Evolutionary conservation across 306 rosid genomes (phyloP).

Genomic region (Rosa multiflora): DNA sequence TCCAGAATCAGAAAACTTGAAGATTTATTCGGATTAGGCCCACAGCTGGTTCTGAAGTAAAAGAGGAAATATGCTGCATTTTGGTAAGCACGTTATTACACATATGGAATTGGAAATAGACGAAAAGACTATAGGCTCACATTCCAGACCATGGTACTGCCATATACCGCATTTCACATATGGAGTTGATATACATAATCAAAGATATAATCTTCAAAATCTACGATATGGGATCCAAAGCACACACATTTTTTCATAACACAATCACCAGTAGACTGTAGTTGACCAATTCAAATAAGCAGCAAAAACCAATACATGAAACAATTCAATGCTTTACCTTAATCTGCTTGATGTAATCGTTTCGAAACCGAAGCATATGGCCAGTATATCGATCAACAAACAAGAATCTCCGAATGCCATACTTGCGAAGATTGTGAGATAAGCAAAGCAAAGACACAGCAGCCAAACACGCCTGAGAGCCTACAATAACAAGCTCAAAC

Average conservation of each 20-base stretch:
- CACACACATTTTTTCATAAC: background rate
- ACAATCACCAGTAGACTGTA: background rate
- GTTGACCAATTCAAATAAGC: background rate
- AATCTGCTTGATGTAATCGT: constrained; percentile 57
- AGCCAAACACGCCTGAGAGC: constrained; percentile 70
- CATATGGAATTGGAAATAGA: background rate
- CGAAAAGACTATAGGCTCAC: background rate
- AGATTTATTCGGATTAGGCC: too few relatives aligned
- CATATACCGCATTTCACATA: background rate
- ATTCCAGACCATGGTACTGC: background rate
- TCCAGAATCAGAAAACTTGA: background rate
- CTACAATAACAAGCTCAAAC: constrained; percentile 60
- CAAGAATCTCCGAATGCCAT: constrained; percentile 68
- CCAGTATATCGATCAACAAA: constrained; percentile 63
- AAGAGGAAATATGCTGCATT: background rate
- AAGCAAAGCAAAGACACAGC: constrained; percentile 72
- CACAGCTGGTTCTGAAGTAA: background rate
- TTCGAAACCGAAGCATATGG: constrained; percentile 42
- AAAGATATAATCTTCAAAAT: background rate
- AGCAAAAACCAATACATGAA: background rate
- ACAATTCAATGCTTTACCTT: constrained; percentile 36
- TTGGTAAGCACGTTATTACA: background rate
- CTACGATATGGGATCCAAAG: background rate
- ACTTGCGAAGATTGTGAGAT: constrained; percentile 57
- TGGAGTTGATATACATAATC: background rate